Percentiles rank a stretch among this genome's conserved stretches.
phyloP scores from a whole-genome alignment of 768 basidiomycete species.

The Tylopilus vinaceipallidus region DNA sequence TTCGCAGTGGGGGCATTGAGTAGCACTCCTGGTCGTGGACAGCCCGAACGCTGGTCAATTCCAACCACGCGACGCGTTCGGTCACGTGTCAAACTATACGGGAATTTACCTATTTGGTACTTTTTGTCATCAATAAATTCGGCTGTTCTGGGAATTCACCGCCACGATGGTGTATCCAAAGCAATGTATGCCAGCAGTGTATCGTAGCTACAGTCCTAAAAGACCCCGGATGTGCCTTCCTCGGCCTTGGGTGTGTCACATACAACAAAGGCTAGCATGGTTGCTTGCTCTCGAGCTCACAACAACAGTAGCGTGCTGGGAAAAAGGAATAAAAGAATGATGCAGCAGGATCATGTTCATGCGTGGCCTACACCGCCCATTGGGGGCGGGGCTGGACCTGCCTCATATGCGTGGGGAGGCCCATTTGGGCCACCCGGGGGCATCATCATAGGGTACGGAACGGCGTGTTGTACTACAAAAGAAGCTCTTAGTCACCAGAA shows the following conservation, averaged over 20 bases:
- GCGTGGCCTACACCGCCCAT: conserved; percentile 74
- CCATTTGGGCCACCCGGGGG: conserved; percentile 64
- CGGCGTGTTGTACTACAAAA: conserved; percentile 75
- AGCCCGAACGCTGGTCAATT: conserved; percentile 9
- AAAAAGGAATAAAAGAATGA: conserved; percentile 9
- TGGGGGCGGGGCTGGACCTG: conserved; percentile 62
- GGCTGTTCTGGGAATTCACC: not conserved
- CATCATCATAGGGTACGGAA: conserved; percentile 90
- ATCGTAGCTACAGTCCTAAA: conserved; percentile 29
- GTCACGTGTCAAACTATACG: conserved; percentile 29
- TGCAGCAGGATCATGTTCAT: conserved; percentile 32
- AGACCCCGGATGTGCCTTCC: conserved; percentile 7
- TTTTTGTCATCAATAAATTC: not conserved
- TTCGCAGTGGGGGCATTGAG: conserved; percentile 25
- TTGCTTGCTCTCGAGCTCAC: conserved; percentile 26
- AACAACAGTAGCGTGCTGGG: conserved; percentile 25
- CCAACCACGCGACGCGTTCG: conserved; percentile 31
- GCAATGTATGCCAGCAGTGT: conserved; percentile 25
- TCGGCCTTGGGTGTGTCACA: conserved; percentile 19
- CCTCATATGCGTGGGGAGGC: conserved; percentile 74
- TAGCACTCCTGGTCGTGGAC: conserved; percentile 3
- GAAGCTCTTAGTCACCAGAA: conserved; percentile 28
- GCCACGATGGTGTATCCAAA: conserved; percentile 21
- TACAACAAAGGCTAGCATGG: conserved; percentile 29
- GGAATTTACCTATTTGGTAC: no score